Evolutionary conservation across 305 asterid genomes (phyloP), one percentile per base, ranked within the genome.

Genomic region (Stenogyne calaminthoides): DNA sequence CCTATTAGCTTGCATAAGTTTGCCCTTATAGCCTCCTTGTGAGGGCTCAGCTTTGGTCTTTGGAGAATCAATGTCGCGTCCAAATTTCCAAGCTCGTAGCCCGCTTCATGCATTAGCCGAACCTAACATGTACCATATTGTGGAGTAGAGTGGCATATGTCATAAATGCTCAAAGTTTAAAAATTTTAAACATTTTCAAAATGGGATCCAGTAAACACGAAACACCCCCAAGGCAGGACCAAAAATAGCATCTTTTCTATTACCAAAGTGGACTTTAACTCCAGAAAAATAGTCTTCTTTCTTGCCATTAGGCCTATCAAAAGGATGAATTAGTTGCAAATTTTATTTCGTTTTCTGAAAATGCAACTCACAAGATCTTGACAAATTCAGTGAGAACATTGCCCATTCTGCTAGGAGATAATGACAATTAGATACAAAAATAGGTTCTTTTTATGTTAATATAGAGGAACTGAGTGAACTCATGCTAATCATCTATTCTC

Each of bases 21-120:
- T 46, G 80, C 69, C 80, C 97, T 80, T 67, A 90, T 92, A 52
- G 87, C 76, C 77, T 88, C 98, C 77, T 91, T 91, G 81, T 91
- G 97, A 5, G 96, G 98, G 80, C 99, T 92, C 55, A 92, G 22
- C 75, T 94, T 94, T 27, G 99, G 98, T 75, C 90, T 86, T 75
- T 92, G 97, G 70, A 92, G 88, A 73, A 92, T 94, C 88, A 92
- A 81, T 29, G 97, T 92, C 7, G 99, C 89, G 58, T 94, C 98
- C 52, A 94, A 72, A 65, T 94, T 94, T 36, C 98, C 98, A 4
- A 92, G 87, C 68, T 94, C 95, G 76, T 94, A 94, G 57, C 97
- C 98, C 0, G 97, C 93, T 85, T 88, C 96, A 18, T 90, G 88
- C 99, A 94, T 85, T 36, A 85, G 82, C 62, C 86, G 84, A 62